Base-by-base conservation (phyloP, 192 early-diverging fungal species). In the Linnemannia schmuckeri region DNA sequence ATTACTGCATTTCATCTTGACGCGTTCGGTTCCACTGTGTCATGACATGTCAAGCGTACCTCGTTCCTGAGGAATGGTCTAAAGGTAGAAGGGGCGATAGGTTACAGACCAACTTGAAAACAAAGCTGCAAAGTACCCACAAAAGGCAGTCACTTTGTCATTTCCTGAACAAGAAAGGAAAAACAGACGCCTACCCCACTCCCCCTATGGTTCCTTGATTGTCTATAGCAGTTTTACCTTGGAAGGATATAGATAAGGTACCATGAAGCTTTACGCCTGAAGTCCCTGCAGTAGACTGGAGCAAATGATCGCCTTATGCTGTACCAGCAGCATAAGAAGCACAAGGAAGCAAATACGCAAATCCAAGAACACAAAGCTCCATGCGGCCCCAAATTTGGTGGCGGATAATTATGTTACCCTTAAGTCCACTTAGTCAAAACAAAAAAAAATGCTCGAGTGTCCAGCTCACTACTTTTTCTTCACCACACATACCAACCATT, bases 401-500 rank as follows among this genome's bases (percentile, higher is more conserved):
- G 35, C 41, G 38, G 70, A 71, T n/a, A 22, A 7, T 7, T 0
- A 6, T 17, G 3, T 42, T 20, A 42, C 41, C 70, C 41, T 71
- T 42, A 42, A 41, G 40, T 38, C 22, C 6, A 42, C 38, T 41
- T 71, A 22, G 33, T 71, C 41, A 66, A 66, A 66, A 66, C 61
- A 66, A 66, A 66, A 66, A 63, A 66, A 66, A 66, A 66, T 66
- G 30, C 61, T 66, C 61, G 4, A 66, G 61, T 20, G 49, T 30
- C 55, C 22, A 66, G 61, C 61, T 30, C 30, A 66, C 61, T 13
- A 66, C 57, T 71, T 38, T 38, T 41, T 72, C 73, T 74, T 49
- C 7, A 68, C 74, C 69, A 70, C 66, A 55, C 74, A 63, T 20
- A 52, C 35, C 46, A 75, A 24, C 44, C 38, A 68, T 55, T 72